Evolutionary conservation across 1,139 yeast genomes (phyloP).

Genomic region (Geotrichum aggregatum): DNA sequence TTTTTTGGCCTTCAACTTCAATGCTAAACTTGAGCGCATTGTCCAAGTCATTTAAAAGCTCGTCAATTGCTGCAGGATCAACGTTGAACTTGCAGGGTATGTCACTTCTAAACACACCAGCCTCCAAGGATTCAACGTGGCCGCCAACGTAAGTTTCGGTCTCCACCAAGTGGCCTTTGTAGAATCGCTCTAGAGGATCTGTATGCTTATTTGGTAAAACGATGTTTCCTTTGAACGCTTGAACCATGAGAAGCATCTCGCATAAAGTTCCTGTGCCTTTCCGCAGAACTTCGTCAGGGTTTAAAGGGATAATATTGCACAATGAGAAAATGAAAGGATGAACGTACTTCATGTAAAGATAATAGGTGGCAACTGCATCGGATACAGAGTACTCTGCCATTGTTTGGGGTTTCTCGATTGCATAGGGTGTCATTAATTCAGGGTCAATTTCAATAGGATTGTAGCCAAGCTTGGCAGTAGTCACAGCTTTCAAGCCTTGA

Average conservation of each 20-base stretch:
- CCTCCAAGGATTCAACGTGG: conserved; percentile 94
- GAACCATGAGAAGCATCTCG: conserved; percentile 96
- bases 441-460: conserved; percentile 97
- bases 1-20: conserved; percentile 73
- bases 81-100: conserved; percentile 68
- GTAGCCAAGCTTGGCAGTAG: conserved; percentile 91
- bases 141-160: conserved; percentile 99
- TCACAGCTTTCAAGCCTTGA: conserved; percentile 96
- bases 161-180: conserved; percentile 88
- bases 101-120: conserved; percentile 95
- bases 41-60: conserved; percentile 66
- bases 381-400: conserved; percentile 96
- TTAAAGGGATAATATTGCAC: conserved; percentile 90
- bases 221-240: conserved; percentile 76
- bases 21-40: conserved; percentile 77
- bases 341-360: conserved; percentile 90
- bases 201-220: conserved; percentile 87
- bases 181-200: conserved; percentile 89
- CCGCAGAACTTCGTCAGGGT: conserved; percentile 92
- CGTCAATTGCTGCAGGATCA: conserved; percentile 81
- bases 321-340: conserved; percentile 96
- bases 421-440: conserved; percentile 96
- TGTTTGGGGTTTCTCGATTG: conserved; percentile 86
- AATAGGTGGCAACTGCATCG: conserved; percentile 98
- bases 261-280: conserved; percentile 98